These are phyloP conservation scores for Biscutella laevigata DNA, from an alignment of 441 rosid genomes.

Conservation along the genomic window DNA sequence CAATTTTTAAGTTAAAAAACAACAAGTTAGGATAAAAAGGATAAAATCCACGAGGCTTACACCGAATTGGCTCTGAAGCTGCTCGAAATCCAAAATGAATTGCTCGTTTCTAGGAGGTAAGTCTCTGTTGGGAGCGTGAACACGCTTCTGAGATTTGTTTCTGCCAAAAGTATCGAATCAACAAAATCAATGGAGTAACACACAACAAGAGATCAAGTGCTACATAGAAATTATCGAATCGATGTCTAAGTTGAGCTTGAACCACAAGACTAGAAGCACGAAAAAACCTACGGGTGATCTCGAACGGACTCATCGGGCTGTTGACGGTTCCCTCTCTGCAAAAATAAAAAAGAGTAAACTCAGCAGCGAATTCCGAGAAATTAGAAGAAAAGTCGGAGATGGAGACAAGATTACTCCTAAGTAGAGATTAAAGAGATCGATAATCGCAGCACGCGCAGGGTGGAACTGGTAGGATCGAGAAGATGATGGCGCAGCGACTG, in stretches of 20 bases:
- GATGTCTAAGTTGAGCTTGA: too few species aligned
- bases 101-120: slow-evolving; percentile 86
- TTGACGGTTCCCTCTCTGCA: slow-evolving; percentile 62
- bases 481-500: slow-evolving; percentile 38
- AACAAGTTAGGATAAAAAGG: background rate
- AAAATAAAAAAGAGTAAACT: background rate
- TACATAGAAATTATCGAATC: too few species aligned
- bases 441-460: slow-evolving; percentile 55
- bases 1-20: background rate
- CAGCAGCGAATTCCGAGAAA: background rate
- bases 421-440: slow-evolving; percentile 72
- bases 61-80: slow-evolving; percentile 61
- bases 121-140: slow-evolving; percentile 70
- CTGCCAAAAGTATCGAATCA: slow-evolving; percentile 25
- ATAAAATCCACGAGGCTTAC: slow-evolving; percentile 29
- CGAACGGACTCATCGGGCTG: slow-evolving; percentile 59
- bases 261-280: too few species aligned
- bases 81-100: slow-evolving; percentile 76
- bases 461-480: slow-evolving; percentile 59
- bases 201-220: too few species aligned
- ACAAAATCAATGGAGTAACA: too few species aligned
- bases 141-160: slow-evolving; percentile 79
- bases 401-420: slow-evolving; percentile 55
- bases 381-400: background rate
- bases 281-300: slow-evolving; percentile 64